These are phyloP conservation scores for Nidula niveotomentosa DNA, from an alignment of 1,284 basidiomycete genomes.

Conservation along the genomic window DNA sequence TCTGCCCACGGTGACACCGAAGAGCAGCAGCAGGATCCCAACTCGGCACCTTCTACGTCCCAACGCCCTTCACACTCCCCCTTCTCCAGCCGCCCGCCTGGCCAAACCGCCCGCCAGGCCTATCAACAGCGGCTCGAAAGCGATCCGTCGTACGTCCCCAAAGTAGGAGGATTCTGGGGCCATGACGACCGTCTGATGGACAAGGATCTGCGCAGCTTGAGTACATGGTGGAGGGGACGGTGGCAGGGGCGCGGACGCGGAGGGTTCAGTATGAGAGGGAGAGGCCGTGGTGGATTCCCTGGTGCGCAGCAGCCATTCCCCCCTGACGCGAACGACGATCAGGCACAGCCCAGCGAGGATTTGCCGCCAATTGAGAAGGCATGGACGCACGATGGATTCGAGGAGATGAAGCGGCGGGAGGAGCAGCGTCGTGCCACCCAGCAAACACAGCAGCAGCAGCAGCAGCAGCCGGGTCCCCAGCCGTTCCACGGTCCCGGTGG, in stretches of 20 bases:
- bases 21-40: conserved; percentile 19
- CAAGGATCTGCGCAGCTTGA: conserved; percentile 72
- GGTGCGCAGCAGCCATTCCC: conserved; percentile 9
- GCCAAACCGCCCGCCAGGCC: conserved; percentile 68
- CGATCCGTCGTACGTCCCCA: conserved; percentile 86
- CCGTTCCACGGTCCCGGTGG: conserved; percentile 25
- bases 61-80: conserved; percentile 5
- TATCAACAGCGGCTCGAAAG: conserved; percentile 76
- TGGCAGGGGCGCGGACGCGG: conserved; percentile 69
- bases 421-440: conserved; percentile 48
- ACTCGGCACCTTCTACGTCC: conserved; percentile 7
- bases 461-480: conserved; percentile 20
- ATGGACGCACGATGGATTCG: conserved; percentile 84
- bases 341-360: conserved; percentile 9
- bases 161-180: conserved; percentile 88
- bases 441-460: conserved; percentile 13
- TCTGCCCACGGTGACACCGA: conserved; percentile 13
- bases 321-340: too few relatives aligned
- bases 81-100: conserved; percentile 35
- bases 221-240: conserved; percentile 80
- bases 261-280: conserved; percentile 46
- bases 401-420: conserved; percentile 77
- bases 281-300: conserved; percentile 51
- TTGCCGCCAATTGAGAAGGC: conserved; percentile 61
- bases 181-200: conserved; percentile 85